These are phyloP conservation scores for Cardamine occulta DNA, from an alignment of 345 rosid genomes.

Conservation along the genomic window DNA sequence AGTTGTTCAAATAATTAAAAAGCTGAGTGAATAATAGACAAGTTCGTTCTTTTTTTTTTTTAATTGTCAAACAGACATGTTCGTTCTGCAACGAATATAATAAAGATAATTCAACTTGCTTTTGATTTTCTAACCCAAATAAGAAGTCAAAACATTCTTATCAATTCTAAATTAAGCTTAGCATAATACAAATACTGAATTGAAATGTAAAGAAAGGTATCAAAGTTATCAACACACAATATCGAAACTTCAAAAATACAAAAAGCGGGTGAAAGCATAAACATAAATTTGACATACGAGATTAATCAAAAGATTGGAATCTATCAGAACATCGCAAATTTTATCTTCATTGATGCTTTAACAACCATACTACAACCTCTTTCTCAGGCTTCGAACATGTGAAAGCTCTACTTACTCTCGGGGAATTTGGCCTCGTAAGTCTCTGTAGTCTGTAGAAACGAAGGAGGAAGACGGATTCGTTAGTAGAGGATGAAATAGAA, in stretches of 20 bases:
- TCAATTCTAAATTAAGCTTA: constrained; percentile 7
- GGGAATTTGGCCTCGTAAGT: constrained; percentile 66
- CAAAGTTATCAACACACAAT: neutral
- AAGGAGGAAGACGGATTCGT: neutral
- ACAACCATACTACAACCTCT: constrained; percentile 9
- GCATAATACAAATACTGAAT: constrained; percentile 3
- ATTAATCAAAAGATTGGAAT: neutral
- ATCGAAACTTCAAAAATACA: neutral
- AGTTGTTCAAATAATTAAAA: neutral
- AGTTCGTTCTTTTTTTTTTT: neutral
- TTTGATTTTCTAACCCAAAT: neutral
- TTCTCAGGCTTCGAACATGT: neutral
- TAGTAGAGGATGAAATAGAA: neutral
- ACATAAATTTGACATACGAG: constrained; percentile 10
- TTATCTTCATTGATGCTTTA: constrained; percentile 22
- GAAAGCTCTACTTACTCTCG: constrained; percentile 45
- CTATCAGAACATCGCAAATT: neutral
- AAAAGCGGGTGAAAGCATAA: constrained; percentile 14
- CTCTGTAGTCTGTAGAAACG: constrained; percentile 54
- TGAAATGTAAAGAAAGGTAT: neutral
- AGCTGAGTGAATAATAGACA: neutral
- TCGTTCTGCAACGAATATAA: neutral
- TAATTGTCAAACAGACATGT: too few species aligned
- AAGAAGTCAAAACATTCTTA: neutral
- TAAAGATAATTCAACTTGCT: constrained; percentile 9